Base-by-base conservation (phyloP, 495 filamentous ascomycete genomes). In the Amphirosellinia nigrospora region DNA sequence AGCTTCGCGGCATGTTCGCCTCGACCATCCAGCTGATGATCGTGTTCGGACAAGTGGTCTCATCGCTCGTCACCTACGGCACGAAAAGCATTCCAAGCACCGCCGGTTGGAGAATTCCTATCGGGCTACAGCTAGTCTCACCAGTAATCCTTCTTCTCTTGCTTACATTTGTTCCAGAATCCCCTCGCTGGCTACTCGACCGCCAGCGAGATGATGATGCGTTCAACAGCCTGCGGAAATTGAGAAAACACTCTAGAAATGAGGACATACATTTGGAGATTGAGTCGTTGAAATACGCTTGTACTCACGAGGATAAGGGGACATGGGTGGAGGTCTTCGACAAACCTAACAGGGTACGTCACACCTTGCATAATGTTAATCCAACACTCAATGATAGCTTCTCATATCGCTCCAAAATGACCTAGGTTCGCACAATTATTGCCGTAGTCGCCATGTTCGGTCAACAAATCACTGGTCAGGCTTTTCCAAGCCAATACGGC, bases 51-150 rank as follows among this genome's bases (percentile, higher is more conserved):
- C 16, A 75, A 74, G 3, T 80, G 74, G 79, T 72, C 71, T 19
- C 75, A 74, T 19, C 78, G 38, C 61, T 64, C 9, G 30, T 64
- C 21, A 46, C 41, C 61, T 64, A 50, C 62, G 50, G 67, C 62
- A 53, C 58, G 59, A 50, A 63, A 36, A 39, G 21, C 46, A 52
- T 63, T 64, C 61, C 41, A 11, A 36, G 61, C 30, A 32, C 38
- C 45, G 41, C 61, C 21, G 74, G 69, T 13, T 82, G 80, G 80
- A 68, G 77, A 21, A 78, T 82, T 34, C 78, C 79, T 3, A 71
- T 81, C 30, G 79, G 80, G 74, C 73, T 79, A 59, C 80, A 82
- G 59, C 75, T 82, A 69, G 56, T 82, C 56, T 75, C 75, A 16
- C 78, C 79, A 4, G 77, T 73, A 26, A 67, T 80, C 38, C 76